Evolutionary conservation across 768 basidiomycete genomes (phyloP).

Genomic region (Tricholoma bakamatsutake): DNA sequence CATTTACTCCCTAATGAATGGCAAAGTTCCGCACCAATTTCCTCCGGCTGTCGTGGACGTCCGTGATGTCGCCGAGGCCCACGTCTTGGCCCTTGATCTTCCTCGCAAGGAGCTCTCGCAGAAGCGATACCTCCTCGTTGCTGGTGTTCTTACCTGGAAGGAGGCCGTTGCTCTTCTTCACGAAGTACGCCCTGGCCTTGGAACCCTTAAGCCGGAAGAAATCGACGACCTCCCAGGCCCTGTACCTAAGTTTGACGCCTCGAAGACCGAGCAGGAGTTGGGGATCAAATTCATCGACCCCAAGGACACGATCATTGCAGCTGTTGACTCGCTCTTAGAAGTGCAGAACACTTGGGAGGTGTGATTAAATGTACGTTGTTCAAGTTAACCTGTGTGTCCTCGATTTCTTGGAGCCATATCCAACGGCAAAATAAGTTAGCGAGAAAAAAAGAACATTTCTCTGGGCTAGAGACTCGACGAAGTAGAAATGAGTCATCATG

Average conservation of each 20-base stretch:
- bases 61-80: too few species aligned
- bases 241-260: conserved; percentile 19
- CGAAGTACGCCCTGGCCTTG: conserved; percentile 17
- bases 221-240: conserved; percentile 19
- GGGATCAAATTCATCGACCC: conserved; percentile 16
- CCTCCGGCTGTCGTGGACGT: conserved; percentile 31
- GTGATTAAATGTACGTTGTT: background rate
- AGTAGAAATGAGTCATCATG: too few species aligned
- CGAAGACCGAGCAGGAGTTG: conserved; percentile 20
- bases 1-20: conserved; percentile 22
- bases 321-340: conserved; percentile 20
- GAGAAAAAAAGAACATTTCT: too few species aligned
- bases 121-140: conserved; percentile 27
- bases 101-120: conserved; percentile 17
- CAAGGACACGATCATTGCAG: conserved; percentile 23
- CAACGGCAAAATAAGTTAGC: too few species aligned
- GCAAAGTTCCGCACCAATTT: conserved; percentile 13
- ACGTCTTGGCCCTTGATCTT: conserved; percentile 27
- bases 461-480: too few species aligned
- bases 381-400: background rate
- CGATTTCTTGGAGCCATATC: too few species aligned
- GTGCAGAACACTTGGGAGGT: conserved; percentile 20
- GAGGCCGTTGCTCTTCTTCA: conserved; percentile 23
- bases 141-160: conserved; percentile 23
- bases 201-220: conserved; percentile 7